These are phyloP conservation scores for Macadamia integrifolia DNA, from an alignment of 164 flowering plant species.

Conservation along the genomic window DNA sequence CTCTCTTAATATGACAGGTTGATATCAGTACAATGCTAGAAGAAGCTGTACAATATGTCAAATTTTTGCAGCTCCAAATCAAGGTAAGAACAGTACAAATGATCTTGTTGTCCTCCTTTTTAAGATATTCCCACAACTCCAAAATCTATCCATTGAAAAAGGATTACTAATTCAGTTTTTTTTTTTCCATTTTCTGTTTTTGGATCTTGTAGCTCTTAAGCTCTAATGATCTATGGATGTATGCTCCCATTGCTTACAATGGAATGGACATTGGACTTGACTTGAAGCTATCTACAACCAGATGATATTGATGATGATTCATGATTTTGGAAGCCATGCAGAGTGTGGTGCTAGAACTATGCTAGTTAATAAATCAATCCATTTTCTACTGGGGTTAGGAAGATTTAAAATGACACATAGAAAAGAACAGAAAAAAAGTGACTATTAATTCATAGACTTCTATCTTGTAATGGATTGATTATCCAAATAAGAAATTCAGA, in stretches of 20 bases:
- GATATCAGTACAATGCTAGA: conserved; percentile 99
- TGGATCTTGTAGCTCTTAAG: conserved; percentile 87
- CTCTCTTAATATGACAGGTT: conserved; percentile 39
- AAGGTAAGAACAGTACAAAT: conserved; percentile 46
- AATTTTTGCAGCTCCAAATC: conserved; percentile 94
- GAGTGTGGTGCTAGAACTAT: conserved; percentile 5
- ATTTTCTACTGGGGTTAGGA: not conserved
- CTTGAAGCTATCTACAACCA: conserved; percentile 32
- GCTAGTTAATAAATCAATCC: conserved; percentile 7
- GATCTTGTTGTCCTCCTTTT: not conserved
- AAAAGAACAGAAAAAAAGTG: no score
- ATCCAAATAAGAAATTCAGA: no score
- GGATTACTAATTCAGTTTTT: no score
- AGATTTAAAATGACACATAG: no score
- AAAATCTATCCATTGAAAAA: no score
- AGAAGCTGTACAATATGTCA: conserved; percentile 94
- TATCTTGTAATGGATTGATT: conserved; percentile 7
- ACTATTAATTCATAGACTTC: not conserved
- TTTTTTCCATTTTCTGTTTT: conserved; percentile 8
- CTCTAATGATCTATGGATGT: conserved; percentile 98
- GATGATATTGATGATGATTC: not conserved
- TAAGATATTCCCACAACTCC: not conserved
- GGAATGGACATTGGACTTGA: conserved; percentile 75
- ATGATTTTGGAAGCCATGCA: conserved; percentile 18
- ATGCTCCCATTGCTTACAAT: conserved; percentile 87